A percentile compares a stretch with the other conserved stretches of the same genome.
phyloP scores from a whole-genome alignment of 2,329 filamentous ascomycete species.

The Curvularia sp. region DNA sequence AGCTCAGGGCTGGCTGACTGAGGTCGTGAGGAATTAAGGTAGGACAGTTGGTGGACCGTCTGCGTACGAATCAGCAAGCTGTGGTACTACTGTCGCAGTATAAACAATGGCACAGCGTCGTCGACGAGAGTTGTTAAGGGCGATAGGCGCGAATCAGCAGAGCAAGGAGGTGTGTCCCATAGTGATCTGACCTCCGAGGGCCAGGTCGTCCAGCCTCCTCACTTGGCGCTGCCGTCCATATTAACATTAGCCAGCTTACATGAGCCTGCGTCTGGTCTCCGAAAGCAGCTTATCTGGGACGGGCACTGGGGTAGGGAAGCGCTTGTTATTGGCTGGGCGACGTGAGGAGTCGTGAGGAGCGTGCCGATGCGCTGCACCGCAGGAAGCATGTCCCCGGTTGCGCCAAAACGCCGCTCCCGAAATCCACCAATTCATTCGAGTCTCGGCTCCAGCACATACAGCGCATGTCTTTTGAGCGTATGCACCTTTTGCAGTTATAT shows the following conservation, averaged over 20 bases:
- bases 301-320: slow-evolving; percentile 28
- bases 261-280: slow-evolving; percentile 37
- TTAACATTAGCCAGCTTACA: slow-evolving; percentile 47
- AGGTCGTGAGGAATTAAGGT: slow-evolving; percentile 13
- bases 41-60: slow-evolving; percentile 22
- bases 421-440: slow-evolving; percentile 9
- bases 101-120: slow-evolving; percentile 14
- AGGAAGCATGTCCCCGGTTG: slow-evolving; percentile 19
- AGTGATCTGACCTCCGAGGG: slow-evolving; percentile 2
- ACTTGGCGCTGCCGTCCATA: slow-evolving; percentile 39
- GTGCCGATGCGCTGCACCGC: slow-evolving; percentile 27
- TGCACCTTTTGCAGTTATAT: background rate
- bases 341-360: slow-evolving; percentile 33
- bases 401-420: slow-evolving; percentile 25
- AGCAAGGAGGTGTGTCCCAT: slow-evolving; percentile 9
- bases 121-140: slow-evolving; percentile 10
- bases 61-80: slow-evolving; percentile 18
- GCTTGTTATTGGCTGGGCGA: slow-evolving; percentile 42
- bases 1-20: slow-evolving; percentile 11
- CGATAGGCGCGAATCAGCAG: slow-evolving; percentile 8
- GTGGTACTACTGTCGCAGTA: slow-evolving; percentile 23
- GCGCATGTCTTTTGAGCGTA: background rate
- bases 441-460: background rate
- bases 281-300: slow-evolving; percentile 36
- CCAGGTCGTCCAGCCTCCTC: slow-evolving; percentile 37